A percentile compares a stretch with the other conserved stretches of the same genome.
These are phyloP conservation scores for Cerrena zonata DNA, from an alignment of 1,284 basidiomycete species.

Conservation along the genomic window DNA sequence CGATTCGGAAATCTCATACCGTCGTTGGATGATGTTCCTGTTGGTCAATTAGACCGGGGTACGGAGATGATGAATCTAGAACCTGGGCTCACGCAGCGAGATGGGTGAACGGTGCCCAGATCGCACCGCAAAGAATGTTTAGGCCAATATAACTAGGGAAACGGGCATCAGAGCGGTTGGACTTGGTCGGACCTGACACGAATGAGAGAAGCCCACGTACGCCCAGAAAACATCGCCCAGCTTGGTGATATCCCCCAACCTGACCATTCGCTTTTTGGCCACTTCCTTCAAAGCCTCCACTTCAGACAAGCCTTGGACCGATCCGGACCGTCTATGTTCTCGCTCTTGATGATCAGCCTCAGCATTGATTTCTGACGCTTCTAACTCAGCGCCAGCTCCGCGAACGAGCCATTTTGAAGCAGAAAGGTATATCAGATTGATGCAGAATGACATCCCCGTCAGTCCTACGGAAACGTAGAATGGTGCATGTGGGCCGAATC, in stretches of 20 bases:
- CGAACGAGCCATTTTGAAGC: slow-evolving; percentile 59
- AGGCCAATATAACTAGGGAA: slow-evolving; percentile 56
- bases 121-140: slow-evolving; percentile 70
- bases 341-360: slow-evolving; percentile 36
- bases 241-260: slow-evolving; percentile 52
- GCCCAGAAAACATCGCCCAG: slow-evolving; percentile 79
- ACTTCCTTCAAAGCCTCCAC: slow-evolving; percentile 61
- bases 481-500: slow-evolving; percentile 62
- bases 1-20: slow-evolving; percentile 57
- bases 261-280: slow-evolving; percentile 57
- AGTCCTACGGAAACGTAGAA: slow-evolving; percentile 67
- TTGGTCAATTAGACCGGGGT: neutral
- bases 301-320: slow-evolving; percentile 44
- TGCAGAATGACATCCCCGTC: slow-evolving; percentile 56
- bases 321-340: slow-evolving; percentile 27
- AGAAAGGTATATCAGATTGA: slow-evolving; percentile 64
- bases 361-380: slow-evolving; percentile 52
- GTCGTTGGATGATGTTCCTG: slow-evolving; percentile 70
- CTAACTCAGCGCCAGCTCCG: slow-evolving; percentile 54
- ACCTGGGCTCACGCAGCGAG: slow-evolving; percentile 57
- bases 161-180: slow-evolving; percentile 5
- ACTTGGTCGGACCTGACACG: too few species aligned
- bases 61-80: neutral
- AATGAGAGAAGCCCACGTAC: slow-evolving; percentile 34
- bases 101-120: slow-evolving; percentile 76